Percentiles rank a stretch among this genome's conserved stretches.
phyloP scores from a whole-genome alignment of 2,329 filamentous ascomycete species.

The Nigrospora oryzae region DNA sequence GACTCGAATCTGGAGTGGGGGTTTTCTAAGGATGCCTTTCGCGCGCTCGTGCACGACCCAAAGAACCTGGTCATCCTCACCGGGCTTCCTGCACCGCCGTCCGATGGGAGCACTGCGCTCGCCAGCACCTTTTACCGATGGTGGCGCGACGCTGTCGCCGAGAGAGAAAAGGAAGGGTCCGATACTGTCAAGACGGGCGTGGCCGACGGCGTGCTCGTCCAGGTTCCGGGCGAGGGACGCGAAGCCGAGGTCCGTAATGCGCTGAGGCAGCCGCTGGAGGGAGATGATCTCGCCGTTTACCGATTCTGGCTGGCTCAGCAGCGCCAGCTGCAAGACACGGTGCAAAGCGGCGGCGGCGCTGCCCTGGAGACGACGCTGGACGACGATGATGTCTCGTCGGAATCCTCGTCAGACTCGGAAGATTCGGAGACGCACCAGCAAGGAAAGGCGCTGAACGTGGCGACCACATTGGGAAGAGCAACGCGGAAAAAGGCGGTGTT shows the following conservation, averaged over 20 bases:
- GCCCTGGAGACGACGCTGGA: constrained; percentile 63
- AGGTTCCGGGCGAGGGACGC: constrained; percentile 57
- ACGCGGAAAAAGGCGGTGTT: constrained; percentile 79
- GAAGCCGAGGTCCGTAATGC: constrained; percentile 53
- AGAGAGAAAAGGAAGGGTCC: constrained; percentile 19
- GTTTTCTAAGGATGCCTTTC: constrained; percentile 76
- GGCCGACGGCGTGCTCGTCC: constrained; percentile 46
- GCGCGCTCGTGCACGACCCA: constrained; percentile 63
- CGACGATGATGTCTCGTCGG: constrained; percentile 75
- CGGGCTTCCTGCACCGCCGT: constrained; percentile 52
- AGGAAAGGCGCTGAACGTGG: constrained; percentile 83
- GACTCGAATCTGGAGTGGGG: constrained; percentile 92
- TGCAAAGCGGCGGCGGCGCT: constrained; percentile 60
- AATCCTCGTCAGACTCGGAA: constrained; percentile 78
- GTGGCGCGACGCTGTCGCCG: constrained; percentile 58
- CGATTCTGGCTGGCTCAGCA: constrained; percentile 90
- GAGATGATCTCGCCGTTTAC: constrained; percentile 71
- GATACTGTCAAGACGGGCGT: constrained; percentile 4
- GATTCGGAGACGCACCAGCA: constrained; percentile 87
- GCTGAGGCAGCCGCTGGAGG: constrained; percentile 57
- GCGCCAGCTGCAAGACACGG: constrained; percentile 74
- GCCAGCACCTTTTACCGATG: constrained; percentile 72
- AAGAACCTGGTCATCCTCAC: constrained; percentile 84
- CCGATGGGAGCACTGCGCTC: constrained; percentile 34
- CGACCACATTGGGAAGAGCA: constrained; percentile 74